Evolutionary conservation across 129 eudicot genomes (phyloP).

Genomic region (Centrapalus pauciflorus): DNA sequence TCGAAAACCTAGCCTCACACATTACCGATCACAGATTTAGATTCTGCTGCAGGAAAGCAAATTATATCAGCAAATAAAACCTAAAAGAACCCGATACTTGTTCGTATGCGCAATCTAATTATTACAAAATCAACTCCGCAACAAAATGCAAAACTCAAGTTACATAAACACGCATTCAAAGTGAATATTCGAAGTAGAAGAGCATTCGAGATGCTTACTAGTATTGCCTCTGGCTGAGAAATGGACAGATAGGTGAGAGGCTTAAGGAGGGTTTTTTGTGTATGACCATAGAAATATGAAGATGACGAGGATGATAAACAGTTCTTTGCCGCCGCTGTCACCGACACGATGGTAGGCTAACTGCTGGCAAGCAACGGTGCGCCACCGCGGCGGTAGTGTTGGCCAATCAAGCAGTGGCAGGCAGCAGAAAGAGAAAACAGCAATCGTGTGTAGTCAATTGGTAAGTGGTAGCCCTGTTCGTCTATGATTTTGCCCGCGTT

Average conservation of each 20-base stretch:
- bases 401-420: slow-evolving; percentile 28
- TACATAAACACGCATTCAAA: slow-evolving; percentile 7
- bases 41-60: background rate
- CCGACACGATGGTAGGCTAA: slow-evolving; percentile 22
- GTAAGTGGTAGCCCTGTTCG: slow-evolving; percentile 24
- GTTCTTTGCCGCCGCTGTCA: slow-evolving; percentile 22
- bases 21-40: background rate
- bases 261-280: slow-evolving; percentile 9
- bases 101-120: slow-evolving; percentile 4
- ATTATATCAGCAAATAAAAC: slow-evolving; percentile 4
- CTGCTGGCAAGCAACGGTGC: slow-evolving; percentile 17
- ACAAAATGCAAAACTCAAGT: slow-evolving; percentile 7
- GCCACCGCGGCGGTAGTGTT: slow-evolving; percentile 27
- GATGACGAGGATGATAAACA: background rate
- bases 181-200: background rate
- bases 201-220: slow-evolving; percentile 9
- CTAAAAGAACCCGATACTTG: slow-evolving; percentile 1
- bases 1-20: slow-evolving; percentile 1
- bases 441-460: slow-evolving; percentile 23
- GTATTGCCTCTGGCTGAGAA: background rate
- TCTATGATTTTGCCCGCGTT: slow-evolving; percentile 35
- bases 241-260: slow-evolving; percentile 1
- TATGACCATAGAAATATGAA: background rate
- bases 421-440: slow-evolving; percentile 11
- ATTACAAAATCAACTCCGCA: background rate